Percentiles rank a stretch among this genome's conserved stretches.
These are phyloP conservation scores for Ramaria sp. DNA, from an alignment of 768 basidiomycete species.

Conservation along the genomic window DNA sequence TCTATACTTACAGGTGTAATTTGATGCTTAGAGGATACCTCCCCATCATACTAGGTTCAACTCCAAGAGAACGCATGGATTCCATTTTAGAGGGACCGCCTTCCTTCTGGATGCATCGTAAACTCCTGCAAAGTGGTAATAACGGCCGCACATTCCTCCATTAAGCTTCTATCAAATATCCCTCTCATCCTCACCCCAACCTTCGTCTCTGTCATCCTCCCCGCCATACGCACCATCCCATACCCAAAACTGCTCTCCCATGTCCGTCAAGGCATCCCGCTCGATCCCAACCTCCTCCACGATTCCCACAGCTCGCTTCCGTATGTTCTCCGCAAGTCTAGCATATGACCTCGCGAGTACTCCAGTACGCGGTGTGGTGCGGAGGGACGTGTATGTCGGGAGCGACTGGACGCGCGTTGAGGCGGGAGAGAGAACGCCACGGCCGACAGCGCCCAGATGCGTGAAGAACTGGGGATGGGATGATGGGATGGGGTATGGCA, in stretches of 20 bases:
- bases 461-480: constrained; percentile 9
- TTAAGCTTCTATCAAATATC: background rate
- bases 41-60: no score
- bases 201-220: constrained; percentile 21
- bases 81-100: no score
- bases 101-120: no score
- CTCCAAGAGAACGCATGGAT: no score
- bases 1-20: no score
- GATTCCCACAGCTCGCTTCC: constrained; percentile 24
- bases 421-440: constrained; percentile 11
- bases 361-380: constrained; percentile 30
- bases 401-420: constrained; percentile 3
- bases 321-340: constrained; percentile 33
- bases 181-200: constrained; percentile 12
- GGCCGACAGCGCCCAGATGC: background rate
- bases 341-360: constrained; percentile 43
- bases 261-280: constrained; percentile 45
- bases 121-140: no score
- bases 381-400: constrained; percentile 33
- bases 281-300: constrained; percentile 26
- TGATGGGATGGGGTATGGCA: constrained; percentile 24
- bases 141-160: no score
- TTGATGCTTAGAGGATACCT: no score
- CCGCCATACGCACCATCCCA: constrained; percentile 29
- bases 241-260: constrained; percentile 50